phyloP scores from a whole-genome alignment of 768 basidiomycete species.

The Podaxis sp. region DNA sequence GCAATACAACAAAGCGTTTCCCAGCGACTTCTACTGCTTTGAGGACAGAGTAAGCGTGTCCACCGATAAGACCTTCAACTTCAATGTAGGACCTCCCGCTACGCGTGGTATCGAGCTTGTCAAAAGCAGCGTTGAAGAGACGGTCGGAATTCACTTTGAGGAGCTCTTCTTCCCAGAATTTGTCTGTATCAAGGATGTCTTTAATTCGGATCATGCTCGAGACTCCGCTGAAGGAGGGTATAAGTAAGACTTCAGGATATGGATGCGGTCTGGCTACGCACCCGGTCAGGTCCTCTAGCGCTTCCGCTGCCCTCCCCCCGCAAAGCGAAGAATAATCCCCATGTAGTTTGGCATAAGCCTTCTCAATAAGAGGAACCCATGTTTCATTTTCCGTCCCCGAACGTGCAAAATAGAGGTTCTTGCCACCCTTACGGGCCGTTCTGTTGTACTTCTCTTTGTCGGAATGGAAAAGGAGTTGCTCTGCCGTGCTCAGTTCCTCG shows the following conservation, averaged over 20 bases:
- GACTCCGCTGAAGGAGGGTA: slow-evolving; percentile 34
- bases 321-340: slow-evolving; percentile 41
- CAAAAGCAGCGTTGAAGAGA: slow-evolving; percentile 52
- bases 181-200: slow-evolving; percentile 48
- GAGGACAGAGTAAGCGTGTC: slow-evolving; percentile 50
- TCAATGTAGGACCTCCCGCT: slow-evolving; percentile 27
- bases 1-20: slow-evolving; percentile 46
- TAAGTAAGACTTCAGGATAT: neutral
- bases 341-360: slow-evolving; percentile 58
- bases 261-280: slow-evolving; percentile 20
- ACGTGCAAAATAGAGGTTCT: slow-evolving; percentile 50
- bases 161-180: slow-evolving; percentile 57
- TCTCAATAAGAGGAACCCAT: slow-evolving; percentile 58
- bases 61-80: slow-evolving; percentile 38
- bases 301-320: slow-evolving; percentile 42
- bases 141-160: slow-evolving; percentile 49
- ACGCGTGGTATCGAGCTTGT: slow-evolving; percentile 32
- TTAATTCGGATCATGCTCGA: slow-evolving; percentile 43
- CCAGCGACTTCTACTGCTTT: slow-evolving; percentile 42
- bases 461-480: slow-evolving; percentile 49
- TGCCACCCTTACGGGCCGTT: slow-evolving; percentile 47
- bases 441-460: slow-evolving; percentile 47
- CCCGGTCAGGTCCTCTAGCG: slow-evolving; percentile 59
- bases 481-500: slow-evolving; percentile 41
- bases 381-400: slow-evolving; percentile 49